These are phyloP conservation scores for Stachybotrys echinatus DNA, from an alignment of 2,329 filamentous ascomycete genomes.

Conservation along the genomic window DNA sequence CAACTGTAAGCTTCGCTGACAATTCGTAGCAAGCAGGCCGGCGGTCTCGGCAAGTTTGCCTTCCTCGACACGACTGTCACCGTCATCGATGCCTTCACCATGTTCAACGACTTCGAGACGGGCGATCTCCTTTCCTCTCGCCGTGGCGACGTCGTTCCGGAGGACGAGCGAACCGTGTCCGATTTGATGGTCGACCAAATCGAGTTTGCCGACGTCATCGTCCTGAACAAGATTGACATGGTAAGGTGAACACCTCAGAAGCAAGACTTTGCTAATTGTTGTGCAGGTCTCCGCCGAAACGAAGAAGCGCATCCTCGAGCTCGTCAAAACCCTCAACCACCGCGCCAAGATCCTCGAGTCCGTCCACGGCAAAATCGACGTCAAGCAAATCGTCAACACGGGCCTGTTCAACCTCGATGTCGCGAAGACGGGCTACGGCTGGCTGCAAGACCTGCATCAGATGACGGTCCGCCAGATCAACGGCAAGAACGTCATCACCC, in stretches of 20 bases:
- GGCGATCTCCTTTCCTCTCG: constrained; percentile 61
- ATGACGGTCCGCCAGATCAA: constrained; percentile 56
- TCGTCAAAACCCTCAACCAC: constrained; percentile 61
- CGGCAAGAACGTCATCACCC: constrained; percentile 48
- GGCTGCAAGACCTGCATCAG: constrained; percentile 64
- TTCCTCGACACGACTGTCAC: constrained; percentile 67
- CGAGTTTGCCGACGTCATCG: constrained; percentile 69
- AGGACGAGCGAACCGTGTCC: constrained; percentile 69
- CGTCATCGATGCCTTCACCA: constrained; percentile 67
- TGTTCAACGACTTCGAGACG: constrained; percentile 68
- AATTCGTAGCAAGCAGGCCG: constrained; percentile 39
- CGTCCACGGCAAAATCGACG: constrained; percentile 53
- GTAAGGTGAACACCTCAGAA: constrained; percentile 27
- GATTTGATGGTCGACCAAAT: constrained; percentile 74
- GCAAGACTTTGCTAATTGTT: background rate
- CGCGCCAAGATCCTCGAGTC: constrained; percentile 59
- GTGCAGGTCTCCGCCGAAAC: constrained; percentile 31
- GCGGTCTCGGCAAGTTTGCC: constrained; percentile 61
- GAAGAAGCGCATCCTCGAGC: constrained; percentile 39
- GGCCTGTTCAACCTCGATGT: constrained; percentile 59
- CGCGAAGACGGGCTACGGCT: constrained; percentile 61
- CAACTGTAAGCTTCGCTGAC: constrained; percentile 2
- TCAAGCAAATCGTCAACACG: constrained; percentile 60
- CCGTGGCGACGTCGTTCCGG: constrained; percentile 54
- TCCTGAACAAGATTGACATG: constrained; percentile 66